These are phyloP conservation scores for Fomitopsis palustris DNA, from an alignment of 1,284 basidiomycete genomes.

Conservation along the genomic window DNA sequence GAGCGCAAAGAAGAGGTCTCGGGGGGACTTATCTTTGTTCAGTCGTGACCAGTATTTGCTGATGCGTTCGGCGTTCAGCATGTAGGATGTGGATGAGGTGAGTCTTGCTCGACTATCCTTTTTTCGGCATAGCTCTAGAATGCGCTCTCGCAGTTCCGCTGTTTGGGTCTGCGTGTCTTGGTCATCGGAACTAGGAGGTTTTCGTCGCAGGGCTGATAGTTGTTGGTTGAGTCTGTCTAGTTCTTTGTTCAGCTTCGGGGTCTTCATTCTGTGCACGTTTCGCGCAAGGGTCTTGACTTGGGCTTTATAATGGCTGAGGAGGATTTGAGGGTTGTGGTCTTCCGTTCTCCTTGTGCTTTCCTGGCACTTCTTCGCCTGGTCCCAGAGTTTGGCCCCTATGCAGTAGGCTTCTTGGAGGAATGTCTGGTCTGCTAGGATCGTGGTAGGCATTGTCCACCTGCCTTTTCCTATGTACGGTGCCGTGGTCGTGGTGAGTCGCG, in stretches of 20 bases:
- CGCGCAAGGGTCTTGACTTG: too few species aligned
- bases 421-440: neutral
- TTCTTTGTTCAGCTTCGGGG: too few species aligned
- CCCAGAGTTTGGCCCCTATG: too few species aligned
- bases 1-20: neutral
- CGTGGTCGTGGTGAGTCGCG: neutral
- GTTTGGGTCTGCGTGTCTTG: neutral
- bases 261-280: too few species aligned
- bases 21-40: neutral
- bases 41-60: neutral
- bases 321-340: too few species aligned
- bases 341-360: neutral
- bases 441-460: neutral
- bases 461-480: neutral
- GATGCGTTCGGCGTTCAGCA: neutral
- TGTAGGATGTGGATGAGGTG: neutral
- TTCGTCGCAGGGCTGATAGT: too few species aligned
- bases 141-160: neutral
- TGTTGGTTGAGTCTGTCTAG: too few species aligned
- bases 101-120: too few species aligned
- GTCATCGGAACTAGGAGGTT: too few species aligned
- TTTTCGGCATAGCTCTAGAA: neutral
- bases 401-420: neutral
- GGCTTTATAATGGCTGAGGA: too few species aligned
- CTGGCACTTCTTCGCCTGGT: neutral